Percentiles rank a stretch among this genome's conserved stretches.
phyloP scores from a whole-genome alignment of 2,329 filamentous ascomycete species.

The Plectosphaerella plurivora region DNA sequence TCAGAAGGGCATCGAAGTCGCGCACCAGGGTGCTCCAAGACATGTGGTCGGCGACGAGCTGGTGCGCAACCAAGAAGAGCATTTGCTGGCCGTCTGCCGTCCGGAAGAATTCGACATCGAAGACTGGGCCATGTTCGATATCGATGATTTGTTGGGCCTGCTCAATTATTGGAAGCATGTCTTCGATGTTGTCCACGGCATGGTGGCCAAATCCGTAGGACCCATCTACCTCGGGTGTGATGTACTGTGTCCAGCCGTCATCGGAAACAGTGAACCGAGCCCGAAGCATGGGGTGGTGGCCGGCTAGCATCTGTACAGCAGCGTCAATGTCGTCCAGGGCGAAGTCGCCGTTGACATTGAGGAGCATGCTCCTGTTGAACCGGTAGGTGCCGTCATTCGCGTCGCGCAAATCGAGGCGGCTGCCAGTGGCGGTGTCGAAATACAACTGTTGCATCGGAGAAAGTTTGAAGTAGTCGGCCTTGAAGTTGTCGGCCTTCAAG shows the following conservation, averaged over 20 bases:
- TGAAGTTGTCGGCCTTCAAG: constrained; percentile 18
- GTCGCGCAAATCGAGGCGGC: constrained; percentile 22
- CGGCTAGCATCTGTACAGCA: constrained; percentile 42
- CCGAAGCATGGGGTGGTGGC: constrained; percentile 47
- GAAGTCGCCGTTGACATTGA: constrained; percentile 36
- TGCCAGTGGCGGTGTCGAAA: constrained; percentile 42
- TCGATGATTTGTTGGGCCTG: constrained; percentile 39
- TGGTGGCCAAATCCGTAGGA: constrained; percentile 42
- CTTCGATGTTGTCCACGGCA: constrained; percentile 31
- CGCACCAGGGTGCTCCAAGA: constrained; percentile 47
- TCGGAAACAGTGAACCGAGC: constrained; percentile 35
- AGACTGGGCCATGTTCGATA: constrained; percentile 45
- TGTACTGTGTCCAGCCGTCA: constrained; percentile 41
- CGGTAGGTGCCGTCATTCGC: constrained; percentile 31
- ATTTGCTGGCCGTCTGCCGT: constrained; percentile 40
- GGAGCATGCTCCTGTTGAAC: constrained; percentile 46
- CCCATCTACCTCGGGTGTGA: constrained; percentile 30
- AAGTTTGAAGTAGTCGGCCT: constrained; percentile 36
- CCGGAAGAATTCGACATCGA: constrained; percentile 43
- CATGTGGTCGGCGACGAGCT: constrained; percentile 44
- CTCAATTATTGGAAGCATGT: constrained; percentile 34
- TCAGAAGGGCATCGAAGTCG: constrained; percentile 45
- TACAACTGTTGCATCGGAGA: constrained; percentile 52
- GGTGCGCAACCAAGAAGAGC: constrained; percentile 46
- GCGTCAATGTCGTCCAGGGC: constrained; percentile 39